A percentile compares a stretch with the other conserved stretches of the same genome.
Conservation (phyloP, 2,329 filamentous ascomycete species). For the Verticillium tricorpus region DNA sequence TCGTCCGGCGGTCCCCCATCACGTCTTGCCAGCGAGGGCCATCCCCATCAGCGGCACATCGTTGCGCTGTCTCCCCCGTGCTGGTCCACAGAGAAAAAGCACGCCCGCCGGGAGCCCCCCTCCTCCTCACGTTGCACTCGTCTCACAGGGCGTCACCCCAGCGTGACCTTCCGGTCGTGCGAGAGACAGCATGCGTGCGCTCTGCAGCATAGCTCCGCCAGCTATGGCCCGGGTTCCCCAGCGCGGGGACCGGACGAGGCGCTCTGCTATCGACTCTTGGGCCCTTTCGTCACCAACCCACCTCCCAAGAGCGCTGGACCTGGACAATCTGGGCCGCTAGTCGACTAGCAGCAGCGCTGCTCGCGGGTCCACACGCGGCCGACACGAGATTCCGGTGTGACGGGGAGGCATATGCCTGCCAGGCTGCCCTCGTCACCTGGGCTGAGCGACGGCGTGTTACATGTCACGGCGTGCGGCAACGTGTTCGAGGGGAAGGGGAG, state of each 20-base stretch:
- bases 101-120: no score
- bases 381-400: not conserved
- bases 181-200: not conserved
- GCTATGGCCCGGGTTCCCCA: not conserved
- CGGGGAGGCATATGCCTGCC: not conserved
- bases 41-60: not conserved
- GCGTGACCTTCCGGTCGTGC: not conserved
- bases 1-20: not conserved
- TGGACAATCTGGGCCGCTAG: not conserved
- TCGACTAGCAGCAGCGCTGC: not conserved
- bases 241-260: not conserved
- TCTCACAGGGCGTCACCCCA: not conserved
- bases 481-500: not conserved
- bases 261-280: not conserved
- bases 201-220: not conserved
- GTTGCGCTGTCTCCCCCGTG: not conserved
- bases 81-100: no score
- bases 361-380: not conserved
- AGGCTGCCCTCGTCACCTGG: not conserved
- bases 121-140: not conserved
- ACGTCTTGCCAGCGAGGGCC: not conserved
- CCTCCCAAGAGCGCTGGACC: not conserved
- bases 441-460: not conserved
- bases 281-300: not conserved
- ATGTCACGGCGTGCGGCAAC: not conserved